These are phyloP conservation scores for Aspergillus niger DNA, from an alignment of 2,329 filamentous ascomycete genomes.

Conservation along the genomic window DNA sequence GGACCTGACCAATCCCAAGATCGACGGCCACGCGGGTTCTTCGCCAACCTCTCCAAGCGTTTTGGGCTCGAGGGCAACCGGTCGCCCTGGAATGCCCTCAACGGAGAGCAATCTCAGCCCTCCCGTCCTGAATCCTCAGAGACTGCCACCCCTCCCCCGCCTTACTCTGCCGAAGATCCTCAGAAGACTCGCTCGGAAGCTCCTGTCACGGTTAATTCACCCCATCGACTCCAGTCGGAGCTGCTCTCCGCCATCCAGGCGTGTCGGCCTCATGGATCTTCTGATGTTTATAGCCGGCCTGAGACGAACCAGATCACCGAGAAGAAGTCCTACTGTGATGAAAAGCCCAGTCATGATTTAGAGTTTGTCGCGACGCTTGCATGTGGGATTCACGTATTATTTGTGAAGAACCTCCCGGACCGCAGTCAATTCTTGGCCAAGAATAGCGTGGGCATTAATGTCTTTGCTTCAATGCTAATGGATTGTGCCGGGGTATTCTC, in stretches of 20 bases:
- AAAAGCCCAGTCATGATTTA: constrained; percentile 72
- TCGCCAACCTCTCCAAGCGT: constrained; percentile 67
- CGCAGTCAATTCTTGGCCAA: constrained; percentile 60
- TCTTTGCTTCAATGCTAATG: constrained; percentile 69
- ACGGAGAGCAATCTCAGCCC: constrained; percentile 28
- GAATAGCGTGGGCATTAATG: constrained; percentile 64
- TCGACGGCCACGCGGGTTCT: constrained; percentile 59
- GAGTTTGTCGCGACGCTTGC: constrained; percentile 68
- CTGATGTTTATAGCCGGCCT: constrained; percentile 71
- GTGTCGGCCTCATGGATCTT: constrained; percentile 74
- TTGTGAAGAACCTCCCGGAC: constrained; percentile 59
- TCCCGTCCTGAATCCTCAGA: constrained; percentile 24
- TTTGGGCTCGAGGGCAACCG: constrained; percentile 64
- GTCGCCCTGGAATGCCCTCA: constrained; percentile 24
- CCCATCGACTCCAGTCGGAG: constrained; percentile 48
- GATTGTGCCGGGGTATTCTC: constrained; percentile 74
- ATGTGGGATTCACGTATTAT: constrained; percentile 73
- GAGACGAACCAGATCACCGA: constrained; percentile 74
- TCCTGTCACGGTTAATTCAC: constrained; percentile 35
- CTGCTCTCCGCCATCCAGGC: constrained; percentile 77
- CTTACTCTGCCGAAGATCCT: constrained; percentile 42
- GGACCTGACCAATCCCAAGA: constrained; percentile 34
- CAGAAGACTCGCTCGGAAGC: constrained; percentile 35
- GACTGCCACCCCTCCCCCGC: constrained; percentile 38
- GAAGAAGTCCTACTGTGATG: constrained; percentile 83